Evolutionary conservation across 257 asterid genomes (phyloP).

Genomic region (Solanum dulcamara): DNA sequence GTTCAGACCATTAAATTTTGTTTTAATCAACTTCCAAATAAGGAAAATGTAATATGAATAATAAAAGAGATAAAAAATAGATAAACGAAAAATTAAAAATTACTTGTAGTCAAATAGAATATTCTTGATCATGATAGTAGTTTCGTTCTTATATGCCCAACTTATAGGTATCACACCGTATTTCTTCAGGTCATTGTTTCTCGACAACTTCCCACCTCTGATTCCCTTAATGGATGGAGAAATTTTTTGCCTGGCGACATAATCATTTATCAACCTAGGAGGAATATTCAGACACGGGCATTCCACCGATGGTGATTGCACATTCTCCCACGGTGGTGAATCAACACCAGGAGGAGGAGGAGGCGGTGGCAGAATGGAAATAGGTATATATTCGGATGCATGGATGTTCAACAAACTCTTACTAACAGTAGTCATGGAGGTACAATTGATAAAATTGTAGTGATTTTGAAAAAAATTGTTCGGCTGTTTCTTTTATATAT

Average conservation of each 20-base stretch:
- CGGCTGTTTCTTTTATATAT: not conserved
- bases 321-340: not conserved
- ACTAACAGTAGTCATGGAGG: not conserved
- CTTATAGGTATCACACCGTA: conserved; percentile 19
- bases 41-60: not conserved
- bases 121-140: conserved; percentile 55
- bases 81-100: not conserved
- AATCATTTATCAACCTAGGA: not conserved
- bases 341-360: not conserved
- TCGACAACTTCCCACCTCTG: not conserved
- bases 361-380: not conserved
- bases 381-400: not conserved
- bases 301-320: not conserved
- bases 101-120: conserved; percentile 50
- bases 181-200: not conserved
- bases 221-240: not conserved
- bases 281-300: not conserved
- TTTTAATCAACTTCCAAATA: no score
- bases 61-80: not conserved
- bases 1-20: not conserved
- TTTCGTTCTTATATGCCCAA: conserved; percentile 5
- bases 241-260: not conserved
- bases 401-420: not conserved
- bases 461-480: not conserved
- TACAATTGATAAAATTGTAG: not conserved